Evolutionary conservation across 306 rosid genomes (phyloP).

Genomic region (Acacia melanoxylon): DNA sequence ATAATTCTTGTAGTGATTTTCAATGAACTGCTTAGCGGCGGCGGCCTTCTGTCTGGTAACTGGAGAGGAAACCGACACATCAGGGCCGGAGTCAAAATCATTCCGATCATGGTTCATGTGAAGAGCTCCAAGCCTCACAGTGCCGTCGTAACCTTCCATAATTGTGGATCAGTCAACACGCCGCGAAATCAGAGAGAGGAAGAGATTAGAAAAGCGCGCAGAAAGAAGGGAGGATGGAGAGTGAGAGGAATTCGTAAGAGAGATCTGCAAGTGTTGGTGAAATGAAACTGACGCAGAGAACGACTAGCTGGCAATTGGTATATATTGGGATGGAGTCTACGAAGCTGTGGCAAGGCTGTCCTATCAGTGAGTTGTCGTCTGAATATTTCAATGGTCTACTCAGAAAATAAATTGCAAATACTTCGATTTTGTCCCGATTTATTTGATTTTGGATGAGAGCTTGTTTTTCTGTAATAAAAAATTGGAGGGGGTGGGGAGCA

Average conservation of each 20-base stretch:
- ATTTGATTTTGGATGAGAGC: not conserved
- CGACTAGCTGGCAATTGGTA: conserved; percentile 1
- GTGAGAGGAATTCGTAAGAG: conserved; percentile 14
- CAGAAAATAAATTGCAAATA: not conserved
- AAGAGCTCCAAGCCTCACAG: conserved; percentile 79
- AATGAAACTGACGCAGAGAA: conserved; percentile 30
- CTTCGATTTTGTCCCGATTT: not conserved
- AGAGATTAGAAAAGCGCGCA: not conserved
- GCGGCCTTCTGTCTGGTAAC: conserved; percentile 93
- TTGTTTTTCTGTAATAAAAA: not conserved
- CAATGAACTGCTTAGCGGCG: conserved; percentile 93
- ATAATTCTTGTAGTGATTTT: conserved; percentile 95
- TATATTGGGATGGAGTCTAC: conserved; percentile 11
- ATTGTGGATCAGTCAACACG: conserved; percentile 22
- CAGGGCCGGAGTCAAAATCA: conserved; percentile 67
- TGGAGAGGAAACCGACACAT: conserved; percentile 90
- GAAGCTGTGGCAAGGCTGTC: conserved; percentile 53
- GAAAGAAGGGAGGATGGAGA: not conserved
- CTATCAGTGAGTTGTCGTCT: conserved; percentile 42
- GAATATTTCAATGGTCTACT: not conserved
- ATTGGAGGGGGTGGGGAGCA: not conserved
- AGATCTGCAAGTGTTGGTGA: conserved; percentile 41
- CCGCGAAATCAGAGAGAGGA: not conserved
- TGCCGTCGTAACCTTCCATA: conserved; percentile 90
- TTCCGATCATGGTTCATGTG: conserved; percentile 70